phyloP scores from a whole-genome alignment of 2,329 filamentous ascomycete species.

The Pseudogymnoascus sp. region DNA sequence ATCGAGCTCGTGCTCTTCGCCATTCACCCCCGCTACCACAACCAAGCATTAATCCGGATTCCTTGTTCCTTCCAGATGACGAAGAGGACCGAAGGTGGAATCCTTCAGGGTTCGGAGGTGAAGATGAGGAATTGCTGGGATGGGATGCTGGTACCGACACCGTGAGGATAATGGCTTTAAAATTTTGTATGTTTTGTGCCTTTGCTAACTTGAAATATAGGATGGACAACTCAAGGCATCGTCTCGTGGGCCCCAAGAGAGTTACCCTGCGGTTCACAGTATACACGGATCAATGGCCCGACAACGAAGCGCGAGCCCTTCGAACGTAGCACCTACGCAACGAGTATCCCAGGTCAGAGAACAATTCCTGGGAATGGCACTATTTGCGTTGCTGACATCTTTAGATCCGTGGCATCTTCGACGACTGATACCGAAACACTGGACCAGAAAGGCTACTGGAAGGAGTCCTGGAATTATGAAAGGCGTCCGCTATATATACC shows the following conservation, averaged over 20 bases:
- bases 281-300: constrained; percentile 6
- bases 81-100: constrained; percentile 68
- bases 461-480: not conserved
- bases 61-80: constrained; percentile 56
- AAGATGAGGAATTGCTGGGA: constrained; percentile 58
- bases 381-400: constrained; percentile 15
- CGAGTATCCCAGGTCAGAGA: constrained; percentile 55
- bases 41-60: constrained; percentile 53
- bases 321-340: constrained; percentile 61
- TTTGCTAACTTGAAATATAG: constrained; percentile 23
- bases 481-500: constrained; percentile 2
- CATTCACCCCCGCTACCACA: constrained; percentile 47
- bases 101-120: constrained; percentile 56
- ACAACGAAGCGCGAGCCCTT: constrained; percentile 15
- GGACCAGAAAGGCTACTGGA: not conserved
- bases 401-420: constrained; percentile 27
- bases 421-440: constrained; percentile 20
- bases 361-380: constrained; percentile 20
- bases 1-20: constrained; percentile 32
- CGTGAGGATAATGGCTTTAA: constrained; percentile 34
- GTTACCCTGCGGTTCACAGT: constrained; percentile 8
- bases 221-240: constrained; percentile 21
- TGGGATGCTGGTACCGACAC: constrained; percentile 64
- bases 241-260: constrained; percentile 13
- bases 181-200: constrained; percentile 16